Conservation (phyloP, 495 filamentous ascomycete genomes). For the Glonium stellatum region DNA sequence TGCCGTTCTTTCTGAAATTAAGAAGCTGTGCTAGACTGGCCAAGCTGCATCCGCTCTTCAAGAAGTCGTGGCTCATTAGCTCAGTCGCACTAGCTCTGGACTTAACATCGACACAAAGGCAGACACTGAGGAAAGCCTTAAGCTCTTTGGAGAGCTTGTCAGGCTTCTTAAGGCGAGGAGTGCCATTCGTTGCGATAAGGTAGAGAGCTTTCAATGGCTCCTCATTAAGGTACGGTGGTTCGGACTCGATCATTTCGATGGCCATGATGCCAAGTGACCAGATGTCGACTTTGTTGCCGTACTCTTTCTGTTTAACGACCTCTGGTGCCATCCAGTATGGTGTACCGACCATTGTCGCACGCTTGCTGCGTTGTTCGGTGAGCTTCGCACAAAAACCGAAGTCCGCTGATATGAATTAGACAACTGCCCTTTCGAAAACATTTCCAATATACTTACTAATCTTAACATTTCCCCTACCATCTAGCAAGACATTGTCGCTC, state of each 20-base stretch:
- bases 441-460: slow-evolving; percentile 63
- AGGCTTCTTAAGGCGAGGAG: slow-evolving; percentile 91
- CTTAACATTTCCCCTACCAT: slow-evolving; percentile 91
- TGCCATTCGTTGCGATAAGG: slow-evolving; percentile 95
- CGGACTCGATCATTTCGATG: slow-evolving; percentile 99
- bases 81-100: slow-evolving; percentile 86
- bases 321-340: slow-evolving; percentile 99
- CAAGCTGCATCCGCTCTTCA: slow-evolving; percentile 71
- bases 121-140: slow-evolving; percentile 90
- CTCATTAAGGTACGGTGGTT: slow-evolving; percentile 95
- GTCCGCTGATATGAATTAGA: slow-evolving; percentile 60
- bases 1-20: slow-evolving; percentile 55
- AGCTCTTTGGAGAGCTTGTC: slow-evolving; percentile 95
- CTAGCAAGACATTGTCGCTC: slow-evolving; percentile 93
- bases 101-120: slow-evolving; percentile 92
- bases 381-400: slow-evolving; percentile 99
- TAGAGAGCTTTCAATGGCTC: slow-evolving; percentile 96
- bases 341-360: slow-evolving; percentile 97
- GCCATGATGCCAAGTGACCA: slow-evolving; percentile 99
- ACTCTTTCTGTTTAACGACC: slow-evolving; percentile 98
- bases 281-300: slow-evolving; percentile 95
- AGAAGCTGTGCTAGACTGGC: slow-evolving; percentile 78
- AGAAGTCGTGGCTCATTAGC: slow-evolving; percentile 70
- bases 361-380: slow-evolving; percentile 92
- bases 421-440: background rate